Evolutionary conservation across 164 flowering plant species (phyloP).

Genomic region (Vitis cinerea): DNA sequence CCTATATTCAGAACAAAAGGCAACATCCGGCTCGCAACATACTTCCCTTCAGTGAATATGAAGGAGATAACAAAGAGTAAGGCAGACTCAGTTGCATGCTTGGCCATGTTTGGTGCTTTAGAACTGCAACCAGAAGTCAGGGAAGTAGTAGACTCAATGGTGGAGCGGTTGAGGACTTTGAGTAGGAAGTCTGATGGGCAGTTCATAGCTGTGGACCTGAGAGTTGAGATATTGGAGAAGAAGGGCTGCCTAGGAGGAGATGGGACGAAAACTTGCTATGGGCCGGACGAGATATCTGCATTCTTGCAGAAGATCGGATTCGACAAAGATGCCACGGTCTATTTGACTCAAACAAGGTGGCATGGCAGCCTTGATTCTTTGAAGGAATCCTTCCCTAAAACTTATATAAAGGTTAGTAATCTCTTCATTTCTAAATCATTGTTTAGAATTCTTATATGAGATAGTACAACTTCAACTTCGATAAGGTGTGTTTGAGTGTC

Average conservation of each 20-base stretch:
- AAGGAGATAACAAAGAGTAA: slow-evolving; percentile 42
- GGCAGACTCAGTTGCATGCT: slow-evolving; percentile 62
- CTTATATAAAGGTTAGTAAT: slow-evolving; percentile 73
- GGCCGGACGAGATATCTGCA: slow-evolving; percentile 57
- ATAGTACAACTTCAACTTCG: too few relatives aligned
- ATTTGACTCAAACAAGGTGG: slow-evolving; percentile 83
- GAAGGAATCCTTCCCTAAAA: slow-evolving; percentile 80
- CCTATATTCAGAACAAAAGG: slow-evolving; percentile 60
- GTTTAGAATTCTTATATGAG: not conserved
- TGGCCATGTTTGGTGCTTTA: slow-evolving; percentile 80
- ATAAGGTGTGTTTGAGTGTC: too few relatives aligned
- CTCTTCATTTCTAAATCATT: not conserved
- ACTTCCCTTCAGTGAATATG: slow-evolving; percentile 87
- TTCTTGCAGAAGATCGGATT: slow-evolving; percentile 78
- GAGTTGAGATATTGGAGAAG: slow-evolving; percentile 69
- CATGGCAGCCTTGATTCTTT: slow-evolving; percentile 66
- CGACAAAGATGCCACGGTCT: slow-evolving; percentile 63
- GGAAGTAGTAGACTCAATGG: slow-evolving; percentile 80
- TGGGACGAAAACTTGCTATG: slow-evolving; percentile 60
- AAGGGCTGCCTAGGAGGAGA: slow-evolving; percentile 62
- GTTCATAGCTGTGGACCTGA: slow-evolving; percentile 84
- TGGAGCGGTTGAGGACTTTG: slow-evolving; percentile 66
- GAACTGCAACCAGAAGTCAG: slow-evolving; percentile 69
- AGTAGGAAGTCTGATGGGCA: slow-evolving; percentile 69
- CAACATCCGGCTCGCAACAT: slow-evolving; percentile 68